Conservation (phyloP, 768 basidiomycete species). For the Mycena alexandri region DNA sequence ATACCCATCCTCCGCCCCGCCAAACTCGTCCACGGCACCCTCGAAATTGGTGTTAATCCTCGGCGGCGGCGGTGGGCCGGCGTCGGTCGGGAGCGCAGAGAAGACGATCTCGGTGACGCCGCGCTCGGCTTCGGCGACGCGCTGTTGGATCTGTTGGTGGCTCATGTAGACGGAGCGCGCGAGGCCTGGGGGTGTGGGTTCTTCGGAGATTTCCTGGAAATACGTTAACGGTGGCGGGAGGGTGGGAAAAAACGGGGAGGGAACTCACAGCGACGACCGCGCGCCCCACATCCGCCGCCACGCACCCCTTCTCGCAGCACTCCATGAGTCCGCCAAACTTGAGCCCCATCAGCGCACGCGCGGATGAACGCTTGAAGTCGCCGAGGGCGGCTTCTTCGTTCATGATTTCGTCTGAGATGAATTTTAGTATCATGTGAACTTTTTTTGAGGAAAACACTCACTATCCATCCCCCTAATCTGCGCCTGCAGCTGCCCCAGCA, state of each 20-base stretch:
- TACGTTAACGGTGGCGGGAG: no score
- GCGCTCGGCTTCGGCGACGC: conserved; percentile 73
- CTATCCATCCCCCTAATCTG: conserved; percentile 85
- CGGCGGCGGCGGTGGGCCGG: conserved; percentile 30
- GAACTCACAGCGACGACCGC: conserved; percentile 11
- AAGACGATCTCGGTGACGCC: conserved; percentile 67
- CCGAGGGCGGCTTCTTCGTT: conserved; percentile 83
- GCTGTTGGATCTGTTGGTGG: conserved; percentile 69
- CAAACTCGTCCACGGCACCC: conserved; percentile 10
- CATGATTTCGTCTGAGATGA: conserved; percentile 70
- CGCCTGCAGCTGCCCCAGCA: conserved; percentile 75
- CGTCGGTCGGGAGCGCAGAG: conserved; percentile 52
- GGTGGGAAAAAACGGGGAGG: neutral
- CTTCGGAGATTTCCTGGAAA: conserved; percentile 80
- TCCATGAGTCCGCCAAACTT: conserved; percentile 92
- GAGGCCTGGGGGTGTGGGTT: conserved; percentile 84
- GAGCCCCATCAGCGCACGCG: conserved; percentile 79
- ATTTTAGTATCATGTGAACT: neutral
- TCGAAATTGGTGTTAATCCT: conserved; percentile 20
- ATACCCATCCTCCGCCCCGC: neutral
- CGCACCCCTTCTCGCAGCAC: conserved; percentile 84
- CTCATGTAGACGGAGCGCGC: conserved; percentile 79
- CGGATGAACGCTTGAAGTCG: conserved; percentile 83
- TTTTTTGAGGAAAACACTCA: neutral
- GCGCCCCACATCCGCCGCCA: conserved; percentile 28